Evolutionary conservation across 2,329 filamentous ascomycete species (phyloP).

Genomic region (Colletotrichum nymphaeae): DNA sequence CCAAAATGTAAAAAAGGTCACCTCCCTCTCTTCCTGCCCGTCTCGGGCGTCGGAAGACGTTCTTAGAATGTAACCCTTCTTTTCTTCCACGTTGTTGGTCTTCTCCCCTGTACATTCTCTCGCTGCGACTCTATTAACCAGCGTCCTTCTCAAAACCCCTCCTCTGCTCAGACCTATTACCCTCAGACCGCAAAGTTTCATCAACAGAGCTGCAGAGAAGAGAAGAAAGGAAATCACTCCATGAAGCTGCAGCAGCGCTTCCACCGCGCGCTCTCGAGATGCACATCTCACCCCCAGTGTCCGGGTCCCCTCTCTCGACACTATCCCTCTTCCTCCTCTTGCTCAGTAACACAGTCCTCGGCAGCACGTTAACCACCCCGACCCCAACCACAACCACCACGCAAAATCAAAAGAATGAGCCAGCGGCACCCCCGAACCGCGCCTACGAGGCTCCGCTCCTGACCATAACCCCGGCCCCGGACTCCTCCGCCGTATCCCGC

Average conservation of each 20-base stretch:
- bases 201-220: neutral
- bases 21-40: neutral
- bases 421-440: too few relatives aligned
- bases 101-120: neutral
- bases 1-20: neutral
- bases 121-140: neutral
- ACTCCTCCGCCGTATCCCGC: neutral
- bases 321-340: neutral
- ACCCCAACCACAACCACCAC: neutral
- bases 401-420: too few relatives aligned
- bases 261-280: neutral
- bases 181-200: neutral
- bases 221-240: neutral
- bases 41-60: neutral
- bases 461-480: slow-evolving; percentile 1
- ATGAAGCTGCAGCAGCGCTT: neutral
- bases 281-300: neutral
- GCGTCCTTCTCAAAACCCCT: neutral
- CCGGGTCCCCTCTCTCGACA: too few relatives aligned
- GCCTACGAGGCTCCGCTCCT: neutral
- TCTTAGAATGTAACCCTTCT: neutral
- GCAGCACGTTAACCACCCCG: too few relatives aligned
- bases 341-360: neutral
- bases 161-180: neutral
- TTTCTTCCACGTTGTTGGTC: neutral